Base-by-base conservation (phyloP, 495 filamentous ascomycete genomes). In the Hypoxylon fragiforme region DNA sequence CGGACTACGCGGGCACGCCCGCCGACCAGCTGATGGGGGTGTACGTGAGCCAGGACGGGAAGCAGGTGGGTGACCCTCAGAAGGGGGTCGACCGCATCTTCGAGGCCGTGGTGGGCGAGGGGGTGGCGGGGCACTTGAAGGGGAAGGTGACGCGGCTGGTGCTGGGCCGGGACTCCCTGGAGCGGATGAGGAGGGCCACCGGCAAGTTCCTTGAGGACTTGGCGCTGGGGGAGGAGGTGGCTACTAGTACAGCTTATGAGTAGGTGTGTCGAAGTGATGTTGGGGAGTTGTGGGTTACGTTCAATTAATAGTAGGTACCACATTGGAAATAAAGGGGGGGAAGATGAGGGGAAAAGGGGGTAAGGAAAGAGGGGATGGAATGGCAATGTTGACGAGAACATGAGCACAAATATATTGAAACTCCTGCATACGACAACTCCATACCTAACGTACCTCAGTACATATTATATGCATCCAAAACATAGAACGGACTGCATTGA, bases 71-170 rank as follows among this genome's bases (percentile, higher is more conserved):
- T 3, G 72, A 78, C 52, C 71, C 73, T 1, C 62, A 43, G 3
- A 73, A 75, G 59, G 74, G 56, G n/a, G 65, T 66, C 1, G 62
- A 64, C 35, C 56, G 70, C 20, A 73, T 76, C 30, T 70, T 66
- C 22, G 74, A 75, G 60, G 66, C 65, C 18, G 64, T 72, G 1
- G 60, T 54, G 0, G 69, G 74, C 1, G 62, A 63, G 40, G 72
- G 73, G 0, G 16, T 64, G 40, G 64, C 64, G 11, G 53, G 52
- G 7, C 19, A 32, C 3, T 13, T 62, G 38, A 57, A 30, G 46
- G 51, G 58, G 1, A 52, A 48, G 38, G 53, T 62, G 9, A 3
- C 16, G 15, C 21, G 51, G n/a, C 38, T 62, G 13, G 47, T 53
- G 0, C 38, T 57, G 13, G 53, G 55, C 1, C 35, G 15, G 1